Conservation (phyloP, 1,284 basidiomycete genomes). For the Neonothopanus nambi region DNA sequence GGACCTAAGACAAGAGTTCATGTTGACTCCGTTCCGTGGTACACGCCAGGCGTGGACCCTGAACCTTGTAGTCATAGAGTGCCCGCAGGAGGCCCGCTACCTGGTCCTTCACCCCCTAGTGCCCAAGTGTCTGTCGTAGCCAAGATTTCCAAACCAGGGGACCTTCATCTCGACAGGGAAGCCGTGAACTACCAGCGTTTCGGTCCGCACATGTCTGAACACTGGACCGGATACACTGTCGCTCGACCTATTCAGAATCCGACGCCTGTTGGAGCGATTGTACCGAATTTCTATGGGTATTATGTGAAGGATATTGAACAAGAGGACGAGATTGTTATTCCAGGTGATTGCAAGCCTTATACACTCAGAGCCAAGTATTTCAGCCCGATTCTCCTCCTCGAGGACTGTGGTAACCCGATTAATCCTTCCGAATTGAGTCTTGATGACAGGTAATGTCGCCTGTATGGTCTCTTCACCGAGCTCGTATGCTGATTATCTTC, state of each 20-base stretch:
- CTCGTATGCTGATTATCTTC: neutral
- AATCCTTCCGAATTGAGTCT: constrained; percentile 26
- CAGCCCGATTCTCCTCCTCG: constrained; percentile 50
- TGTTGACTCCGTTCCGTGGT: constrained; percentile 5
- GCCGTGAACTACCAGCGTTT: constrained; percentile 44
- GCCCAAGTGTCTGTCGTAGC: constrained; percentile 31
- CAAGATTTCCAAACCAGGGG: constrained; percentile 30
- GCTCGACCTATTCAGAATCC: too few relatives aligned
- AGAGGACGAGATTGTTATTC: constrained; percentile 5
- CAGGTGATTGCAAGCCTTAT: constrained; percentile 6
- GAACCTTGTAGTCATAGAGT: neutral
- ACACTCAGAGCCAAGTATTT: constrained; percentile 21
- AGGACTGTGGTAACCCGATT: constrained; percentile 46
- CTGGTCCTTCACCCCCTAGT: constrained; percentile 26
- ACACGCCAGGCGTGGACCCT: neutral
- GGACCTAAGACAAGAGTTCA: neutral
- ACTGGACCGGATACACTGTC: too few relatives aligned
- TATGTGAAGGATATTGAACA: constrained; percentile 36
- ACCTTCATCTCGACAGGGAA: constrained; percentile 36
- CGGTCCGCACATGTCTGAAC: too few relatives aligned
- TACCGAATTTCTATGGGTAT: constrained; percentile 56
- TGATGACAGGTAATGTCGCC: constrained; percentile 33
- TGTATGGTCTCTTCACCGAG: neutral
- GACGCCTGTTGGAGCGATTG: too few relatives aligned
- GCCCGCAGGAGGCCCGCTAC: neutral